Conservation (phyloP, 305 asterid species). For the Fraxinus velutina region DNA sequence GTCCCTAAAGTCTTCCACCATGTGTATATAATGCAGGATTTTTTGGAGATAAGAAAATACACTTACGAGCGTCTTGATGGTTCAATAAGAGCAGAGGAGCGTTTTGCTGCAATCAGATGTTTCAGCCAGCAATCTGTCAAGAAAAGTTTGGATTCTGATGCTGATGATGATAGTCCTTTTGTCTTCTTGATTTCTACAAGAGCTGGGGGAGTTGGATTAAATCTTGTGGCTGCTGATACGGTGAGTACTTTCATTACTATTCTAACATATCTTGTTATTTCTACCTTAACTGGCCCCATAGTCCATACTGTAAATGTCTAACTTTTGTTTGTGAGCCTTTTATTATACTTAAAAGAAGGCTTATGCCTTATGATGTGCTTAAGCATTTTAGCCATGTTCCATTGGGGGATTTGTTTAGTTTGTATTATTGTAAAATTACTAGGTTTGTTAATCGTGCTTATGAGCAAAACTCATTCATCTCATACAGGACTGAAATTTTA, state of each 20-base stretch:
- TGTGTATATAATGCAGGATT: constrained; percentile 56
- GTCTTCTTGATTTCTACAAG: constrained; percentile 89
- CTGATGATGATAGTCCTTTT: constrained; percentile 50
- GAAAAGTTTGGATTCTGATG: constrained; percentile 32
- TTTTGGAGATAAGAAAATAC: constrained; percentile 72
- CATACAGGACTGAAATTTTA: not conserved
- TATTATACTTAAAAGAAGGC: not conserved
- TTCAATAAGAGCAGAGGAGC: constrained; percentile 93
- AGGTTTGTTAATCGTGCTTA: not conserved
- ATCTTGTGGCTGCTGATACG: constrained; percentile 97
- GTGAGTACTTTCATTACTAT: constrained; percentile 37
- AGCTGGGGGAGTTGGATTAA: constrained; percentile 97
- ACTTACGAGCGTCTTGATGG: constrained; percentile 96
- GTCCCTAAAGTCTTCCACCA: constrained; percentile 11
- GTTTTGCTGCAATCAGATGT: constrained; percentile 91
- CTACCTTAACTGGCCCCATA: constrained; percentile 12
- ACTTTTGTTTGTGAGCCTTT: not conserved
- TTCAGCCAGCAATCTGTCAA: constrained; percentile 52
- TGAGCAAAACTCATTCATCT: not conserved
- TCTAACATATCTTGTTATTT: not conserved
- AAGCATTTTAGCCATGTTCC: not conserved
- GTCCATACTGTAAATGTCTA: not conserved
- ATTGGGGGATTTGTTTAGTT: not conserved
- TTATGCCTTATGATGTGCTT: not conserved
- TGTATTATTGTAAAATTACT: not conserved